These are phyloP conservation scores for Moniliella sp. DNA, from an alignment of 1,284 basidiomycete species.

Conservation along the genomic window DNA sequence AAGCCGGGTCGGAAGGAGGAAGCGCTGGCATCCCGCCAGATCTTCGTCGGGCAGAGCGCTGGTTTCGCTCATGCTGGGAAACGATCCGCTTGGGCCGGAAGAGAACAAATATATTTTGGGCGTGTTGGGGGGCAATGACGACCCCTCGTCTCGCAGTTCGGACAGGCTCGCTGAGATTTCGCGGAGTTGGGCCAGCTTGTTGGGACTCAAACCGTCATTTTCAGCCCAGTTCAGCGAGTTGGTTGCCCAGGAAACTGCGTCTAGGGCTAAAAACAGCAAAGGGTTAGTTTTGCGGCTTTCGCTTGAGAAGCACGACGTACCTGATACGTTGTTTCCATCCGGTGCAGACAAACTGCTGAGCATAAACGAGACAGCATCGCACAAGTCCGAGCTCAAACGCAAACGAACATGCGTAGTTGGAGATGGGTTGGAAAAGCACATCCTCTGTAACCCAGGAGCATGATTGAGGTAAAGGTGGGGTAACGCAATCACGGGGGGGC, in stretches of 20 bases:
- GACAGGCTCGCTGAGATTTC: constrained; percentile 24
- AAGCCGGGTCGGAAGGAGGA: neutral
- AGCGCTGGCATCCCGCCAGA: too few species aligned
- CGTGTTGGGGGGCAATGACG: neutral
- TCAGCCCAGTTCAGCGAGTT: constrained; percentile 22
- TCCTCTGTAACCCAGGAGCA: constrained; percentile 12
- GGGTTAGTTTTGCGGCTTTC: constrained; percentile 2
- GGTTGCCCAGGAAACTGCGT: constrained; percentile 12
- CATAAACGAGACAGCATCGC: constrained; percentile 15
- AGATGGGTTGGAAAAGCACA: constrained; percentile 11
- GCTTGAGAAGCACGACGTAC: constrained; percentile 4
- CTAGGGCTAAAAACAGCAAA: neutral
- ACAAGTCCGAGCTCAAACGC: constrained; percentile 15
- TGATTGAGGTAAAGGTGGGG: constrained; percentile 22
- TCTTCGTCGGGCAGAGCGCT: too few species aligned
- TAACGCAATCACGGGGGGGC: constrained; percentile 1
- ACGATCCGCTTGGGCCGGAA: neutral
- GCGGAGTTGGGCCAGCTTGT: constrained; percentile 19
- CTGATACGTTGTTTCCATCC: constrained; percentile 3
- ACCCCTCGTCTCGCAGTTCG: constrained; percentile 8
- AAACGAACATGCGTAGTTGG: constrained; percentile 9
- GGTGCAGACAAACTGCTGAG: constrained; percentile 11
- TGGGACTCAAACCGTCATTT: constrained; percentile 16
- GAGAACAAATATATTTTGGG: too few species aligned
- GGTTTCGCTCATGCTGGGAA: neutral